phyloP scores from a whole-genome alignment of 2,329 filamentous ascomycete genomes.

The Neonectria faginata region DNA sequence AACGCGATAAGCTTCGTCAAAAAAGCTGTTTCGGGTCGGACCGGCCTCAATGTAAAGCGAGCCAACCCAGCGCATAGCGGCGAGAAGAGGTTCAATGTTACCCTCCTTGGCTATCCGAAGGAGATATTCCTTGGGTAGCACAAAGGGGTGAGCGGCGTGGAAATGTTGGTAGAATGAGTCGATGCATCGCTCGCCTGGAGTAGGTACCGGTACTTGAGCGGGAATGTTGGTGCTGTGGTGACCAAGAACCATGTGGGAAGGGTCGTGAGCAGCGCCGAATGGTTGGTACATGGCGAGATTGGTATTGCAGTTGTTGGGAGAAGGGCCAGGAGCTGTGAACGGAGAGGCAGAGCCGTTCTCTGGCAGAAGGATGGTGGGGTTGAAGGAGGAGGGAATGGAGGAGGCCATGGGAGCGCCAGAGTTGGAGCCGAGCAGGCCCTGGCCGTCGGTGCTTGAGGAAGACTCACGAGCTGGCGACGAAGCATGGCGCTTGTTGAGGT shows the following conservation, averaged over 20 bases:
- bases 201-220: constrained; percentile 43
- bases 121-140: constrained; percentile 65
- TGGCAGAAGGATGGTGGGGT: constrained; percentile 27
- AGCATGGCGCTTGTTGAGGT: constrained; percentile 63
- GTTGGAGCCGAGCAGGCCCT: constrained; percentile 57
- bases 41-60: constrained; percentile 66
- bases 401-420: constrained; percentile 34
- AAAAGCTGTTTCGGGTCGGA: constrained; percentile 60
- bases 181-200: constrained; percentile 64
- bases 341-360: constrained; percentile 33
- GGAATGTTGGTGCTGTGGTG: constrained; percentile 33
- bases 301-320: constrained; percentile 24
- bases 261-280: constrained; percentile 40
- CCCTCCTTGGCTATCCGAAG: constrained; percentile 61
- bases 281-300: constrained; percentile 32
- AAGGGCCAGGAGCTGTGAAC: constrained; percentile 35
- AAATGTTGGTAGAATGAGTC: constrained; percentile 71
- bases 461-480: constrained; percentile 51
- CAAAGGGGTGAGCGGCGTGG: constrained; percentile 68
- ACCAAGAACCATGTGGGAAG: constrained; percentile 33
- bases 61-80: constrained; percentile 68
- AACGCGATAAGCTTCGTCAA: constrained; percentile 68
- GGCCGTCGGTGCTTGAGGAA: constrained; percentile 45
- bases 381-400: constrained; percentile 24
- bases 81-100: constrained; percentile 61